phyloP scores from a whole-genome alignment of 2,329 filamentous ascomycete genomes.

The Hysterium pulicare region DNA sequence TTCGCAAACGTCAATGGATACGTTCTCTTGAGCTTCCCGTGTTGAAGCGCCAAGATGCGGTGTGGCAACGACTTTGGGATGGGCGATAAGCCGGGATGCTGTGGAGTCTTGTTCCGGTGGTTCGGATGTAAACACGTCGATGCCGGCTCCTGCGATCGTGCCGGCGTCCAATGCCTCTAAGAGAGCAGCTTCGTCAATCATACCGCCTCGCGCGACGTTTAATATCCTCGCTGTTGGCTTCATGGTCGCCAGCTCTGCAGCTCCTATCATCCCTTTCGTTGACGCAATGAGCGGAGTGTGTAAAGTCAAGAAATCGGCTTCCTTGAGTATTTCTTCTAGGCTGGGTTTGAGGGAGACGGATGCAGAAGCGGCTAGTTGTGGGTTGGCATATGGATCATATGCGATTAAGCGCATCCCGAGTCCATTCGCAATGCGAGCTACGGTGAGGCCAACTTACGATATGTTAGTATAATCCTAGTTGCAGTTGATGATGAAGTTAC shows the following conservation, averaged over 20 bases:
- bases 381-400: conserved; percentile 73
- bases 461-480: conserved; percentile 12
- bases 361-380: conserved; percentile 65
- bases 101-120: conserved; percentile 60
- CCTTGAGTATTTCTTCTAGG: conserved; percentile 60
- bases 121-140: conserved; percentile 77
- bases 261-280: conserved; percentile 70
- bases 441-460: conserved; percentile 67
- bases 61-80: conserved; percentile 71
- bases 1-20: conserved; percentile 76
- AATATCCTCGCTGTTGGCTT: conserved; percentile 70
- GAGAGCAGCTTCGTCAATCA: conserved; percentile 73
- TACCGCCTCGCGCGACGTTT: conserved; percentile 76
- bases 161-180: conserved; percentile 67
- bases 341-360: conserved; percentile 61
- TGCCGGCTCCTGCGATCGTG: conserved; percentile 70
- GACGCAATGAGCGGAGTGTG: conserved; percentile 77
- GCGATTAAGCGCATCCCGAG: conserved; percentile 73
- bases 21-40: conserved; percentile 79
- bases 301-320: conserved; percentile 73
- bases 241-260: conserved; percentile 66
- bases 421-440: conserved; percentile 74
- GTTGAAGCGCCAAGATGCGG: conserved; percentile 79
- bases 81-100: conserved; percentile 61
- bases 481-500: not conserved